Base-by-base conservation (phyloP, 805 yeast genomes). In the Saccharomycopsis fodiens region DNA sequence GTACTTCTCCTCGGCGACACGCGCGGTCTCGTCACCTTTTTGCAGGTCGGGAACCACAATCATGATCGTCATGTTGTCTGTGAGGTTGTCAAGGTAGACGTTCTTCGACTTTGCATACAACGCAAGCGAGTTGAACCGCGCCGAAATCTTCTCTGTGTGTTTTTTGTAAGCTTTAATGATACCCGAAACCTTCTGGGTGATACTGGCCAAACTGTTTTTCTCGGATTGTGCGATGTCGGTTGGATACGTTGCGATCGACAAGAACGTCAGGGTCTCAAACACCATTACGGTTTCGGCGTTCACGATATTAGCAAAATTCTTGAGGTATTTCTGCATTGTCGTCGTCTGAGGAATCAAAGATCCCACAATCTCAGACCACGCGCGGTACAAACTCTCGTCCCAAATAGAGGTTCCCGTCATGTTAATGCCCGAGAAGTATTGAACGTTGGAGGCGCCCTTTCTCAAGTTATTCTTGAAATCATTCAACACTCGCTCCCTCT, bases 341-440 rank as follows among this genome's bases (percentile, higher is more conserved):
- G 77, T 72, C 76, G 91, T 89, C 57, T 93, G 91, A 12, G 98
- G 97, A 47, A 93, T 91, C 54, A 93, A 70, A 1, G 96, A 84
- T 59, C 97, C 89, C 30, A 93, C 97, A 49, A 93, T 91, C 41
- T 81, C 85, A 2, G 96, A 85, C 98, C 98, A 93, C 1, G 98
- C 98, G 61, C 85, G 89, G 62, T 91, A 93, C 48, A 91, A 68
- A 57, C 91, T 79, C 62, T 91, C 97, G 65, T 91, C 97, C 97
- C 97, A 91, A 47, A 91, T 91, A 1, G 96, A 85, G 0, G 97
- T 93, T 4, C 97, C 97, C 13, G 77, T 74, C 38, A 87, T 67
- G 39, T 76, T 68, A 64, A 87, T 86, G 12, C 60, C 61, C 44
- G 20, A 21, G 27, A 51, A 45, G 32, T 21, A 35, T 12, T 35